phyloP scores from a whole-genome alignment of 2,329 filamentous ascomycete genomes.

The Plectosphaerella cucumerina region DNA sequence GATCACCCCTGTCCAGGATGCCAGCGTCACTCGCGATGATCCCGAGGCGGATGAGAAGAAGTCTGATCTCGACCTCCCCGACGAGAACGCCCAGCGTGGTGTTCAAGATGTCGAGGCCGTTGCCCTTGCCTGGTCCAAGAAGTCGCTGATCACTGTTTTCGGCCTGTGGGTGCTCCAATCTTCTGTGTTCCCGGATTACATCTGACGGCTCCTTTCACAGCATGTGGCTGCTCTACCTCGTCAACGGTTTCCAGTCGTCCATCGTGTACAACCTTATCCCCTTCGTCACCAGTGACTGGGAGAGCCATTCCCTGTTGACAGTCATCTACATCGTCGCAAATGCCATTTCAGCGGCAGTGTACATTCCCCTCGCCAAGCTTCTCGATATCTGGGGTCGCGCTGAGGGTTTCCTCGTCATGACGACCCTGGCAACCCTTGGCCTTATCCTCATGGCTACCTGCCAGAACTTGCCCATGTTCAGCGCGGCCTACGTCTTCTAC shows the following conservation, averaged over 20 bases:
- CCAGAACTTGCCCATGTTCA: slow-evolving; percentile 35
- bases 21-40: too few species aligned
- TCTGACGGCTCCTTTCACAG: neutral
- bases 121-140: slow-evolving; percentile 15
- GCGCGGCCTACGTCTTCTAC: slow-evolving; percentile 58
- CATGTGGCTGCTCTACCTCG: slow-evolving; percentile 38
- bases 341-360: slow-evolving; percentile 53
- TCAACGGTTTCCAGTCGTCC: slow-evolving; percentile 42
- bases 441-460: slow-evolving; percentile 60
- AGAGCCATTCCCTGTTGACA: slow-evolving; percentile 48
- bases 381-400: slow-evolving; percentile 61
- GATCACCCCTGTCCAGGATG: too few species aligned
- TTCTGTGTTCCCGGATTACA: neutral
- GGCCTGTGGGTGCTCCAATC: slow-evolving; percentile 4
- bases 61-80: slow-evolving; percentile 3
- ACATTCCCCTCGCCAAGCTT: slow-evolving; percentile 60
- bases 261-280: slow-evolving; percentile 36
- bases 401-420: slow-evolving; percentile 53
- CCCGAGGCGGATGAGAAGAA: neutral
- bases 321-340: slow-evolving; percentile 49
- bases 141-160: slow-evolving; percentile 14
- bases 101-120: slow-evolving; percentile 17
- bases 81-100: slow-evolving; percentile 14
- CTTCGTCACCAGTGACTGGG: slow-evolving; percentile 46
- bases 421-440: slow-evolving; percentile 39